A percentile compares a stretch with the other conserved stretches of the same genome.
These are phyloP conservation scores for Hordeum pubiflorum DNA, from an alignment of 202 grass and related monocot species.

Conservation along the genomic window DNA sequence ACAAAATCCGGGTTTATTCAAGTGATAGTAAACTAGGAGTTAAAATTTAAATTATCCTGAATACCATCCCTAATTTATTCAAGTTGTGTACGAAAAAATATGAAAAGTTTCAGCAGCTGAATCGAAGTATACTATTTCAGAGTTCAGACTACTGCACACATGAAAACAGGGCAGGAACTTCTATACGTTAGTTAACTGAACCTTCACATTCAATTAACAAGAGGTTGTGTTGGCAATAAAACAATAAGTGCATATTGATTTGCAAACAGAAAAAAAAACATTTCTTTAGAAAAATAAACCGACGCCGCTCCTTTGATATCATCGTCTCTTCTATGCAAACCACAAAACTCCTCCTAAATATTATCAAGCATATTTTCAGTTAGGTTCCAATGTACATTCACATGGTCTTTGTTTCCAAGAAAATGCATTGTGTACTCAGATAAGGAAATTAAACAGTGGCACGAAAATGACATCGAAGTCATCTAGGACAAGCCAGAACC, in stretches of 20 bases:
- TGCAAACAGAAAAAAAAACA: neutral
- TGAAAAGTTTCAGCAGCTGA: neutral
- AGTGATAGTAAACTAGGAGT: neutral
- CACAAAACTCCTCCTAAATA: neutral
- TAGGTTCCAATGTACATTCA: neutral
- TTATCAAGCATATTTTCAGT: neutral
- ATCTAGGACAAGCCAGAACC: neutral
- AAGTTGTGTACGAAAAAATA: neutral
- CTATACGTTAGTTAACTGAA: neutral
- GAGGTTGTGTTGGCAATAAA: neutral
- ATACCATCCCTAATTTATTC: neutral
- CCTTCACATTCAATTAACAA: neutral
- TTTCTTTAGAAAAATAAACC: neutral
- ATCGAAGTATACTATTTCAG: neutral
- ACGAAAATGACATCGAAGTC: conserved; percentile 24
- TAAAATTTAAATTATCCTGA: neutral
- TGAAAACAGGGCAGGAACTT: neutral
- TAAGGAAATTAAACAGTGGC: neutral
- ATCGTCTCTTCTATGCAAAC: neutral
- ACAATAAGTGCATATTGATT: neutral
- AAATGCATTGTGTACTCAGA: neutral
- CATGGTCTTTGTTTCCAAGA: conserved; percentile 6
- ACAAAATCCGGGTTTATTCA: neutral
- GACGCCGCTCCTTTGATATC: neutral
- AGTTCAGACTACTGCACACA: neutral